Evolutionary conservation across 768 basidiomycete species (phyloP), one percentile per base, ranked within the genome.

Genomic region (Mycena galericulata): DNA sequence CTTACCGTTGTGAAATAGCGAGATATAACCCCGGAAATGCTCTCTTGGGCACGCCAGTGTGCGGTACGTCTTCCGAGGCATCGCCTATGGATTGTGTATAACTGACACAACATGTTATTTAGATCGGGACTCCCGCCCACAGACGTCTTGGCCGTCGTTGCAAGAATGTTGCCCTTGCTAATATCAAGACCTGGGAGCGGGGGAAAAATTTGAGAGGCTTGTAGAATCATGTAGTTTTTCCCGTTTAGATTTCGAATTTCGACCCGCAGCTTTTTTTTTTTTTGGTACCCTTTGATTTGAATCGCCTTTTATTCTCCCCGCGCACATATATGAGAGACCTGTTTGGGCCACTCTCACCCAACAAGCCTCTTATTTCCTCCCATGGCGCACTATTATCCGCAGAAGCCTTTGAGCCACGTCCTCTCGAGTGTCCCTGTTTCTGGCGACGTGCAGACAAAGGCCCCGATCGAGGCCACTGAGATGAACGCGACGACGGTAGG

Each of bases 181-280:
- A 30, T 2, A 10, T 30, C 20, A 34, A 34, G 7, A 27, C 27
- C 50, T 51, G 50, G 50, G 17, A 7, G 50, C 50, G 50, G 24
- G 50, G 50, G 8, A 32, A 51, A 34, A 51, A 51, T 20, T n/a
- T 51, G 17, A 51, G 50, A 51, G 50, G 29, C 50, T 51, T 49
- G 26, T 14, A 49, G 11, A 18, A 30, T 18, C 27, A 20, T 34
- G 4, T 4, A n/a, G n/a, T n/a, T n/a, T n/a, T n/a, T 34, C 20
- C 30, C 30, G 14, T 34, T 34, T 51, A 15, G 40, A 14, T 41
- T 41, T 41, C 40, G 18, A 41, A 41, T 15, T 41, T 41, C 40
- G 40, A 14, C 40, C 18, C 18, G 18, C 18, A 17, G 10, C n/a
- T n/a, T n/a, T n/a, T 41, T 20, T 17, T 4, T 41, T 14, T 41